Percentiles rank a stretch among this genome's conserved stretches.
phyloP scores from a whole-genome alignment of 176 grass and related monocot species.

The Pontederia crassipes region DNA sequence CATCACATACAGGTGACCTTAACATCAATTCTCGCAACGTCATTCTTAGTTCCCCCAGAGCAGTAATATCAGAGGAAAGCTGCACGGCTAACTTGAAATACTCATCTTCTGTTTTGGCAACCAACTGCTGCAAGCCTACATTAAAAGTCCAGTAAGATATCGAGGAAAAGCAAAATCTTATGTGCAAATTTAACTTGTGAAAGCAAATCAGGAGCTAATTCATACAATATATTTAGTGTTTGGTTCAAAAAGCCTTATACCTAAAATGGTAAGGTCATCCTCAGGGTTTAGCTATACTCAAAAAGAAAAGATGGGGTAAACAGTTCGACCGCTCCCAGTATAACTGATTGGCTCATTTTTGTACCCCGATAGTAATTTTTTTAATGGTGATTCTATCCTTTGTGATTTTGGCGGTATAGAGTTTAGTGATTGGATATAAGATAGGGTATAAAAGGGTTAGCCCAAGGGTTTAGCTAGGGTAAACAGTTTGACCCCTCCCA shows the following conservation, averaged over 20 bases:
- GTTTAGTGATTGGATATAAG: too few relatives aligned
- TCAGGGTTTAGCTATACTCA: too few relatives aligned
- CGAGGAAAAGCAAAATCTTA: background rate
- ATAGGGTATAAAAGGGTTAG: too few relatives aligned
- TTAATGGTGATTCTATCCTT: too few relatives aligned
- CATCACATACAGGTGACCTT: slow-evolving; percentile 78
- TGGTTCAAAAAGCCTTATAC: background rate
- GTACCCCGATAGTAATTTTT: too few relatives aligned
- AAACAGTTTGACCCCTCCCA: too few relatives aligned
- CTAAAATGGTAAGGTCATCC: background rate
- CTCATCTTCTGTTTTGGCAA: slow-evolving; percentile 64
- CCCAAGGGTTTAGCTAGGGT: too few relatives aligned
- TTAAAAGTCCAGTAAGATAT: slow-evolving; percentile 9
- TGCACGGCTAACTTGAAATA: slow-evolving; percentile 58
- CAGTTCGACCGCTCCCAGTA: too few relatives aligned
- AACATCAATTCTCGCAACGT: slow-evolving; percentile 71
- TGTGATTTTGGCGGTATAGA: too few relatives aligned
- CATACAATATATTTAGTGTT: too few relatives aligned
- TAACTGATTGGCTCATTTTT: too few relatives aligned
- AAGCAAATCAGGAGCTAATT: background rate
- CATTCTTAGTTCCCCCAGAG: slow-evolving; percentile 69
- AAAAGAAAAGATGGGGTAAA: too few relatives aligned
- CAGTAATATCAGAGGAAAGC: slow-evolving; percentile 69
- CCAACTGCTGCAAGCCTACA: slow-evolving; percentile 45
- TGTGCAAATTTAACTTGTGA: background rate